phyloP scores from a whole-genome alignment of 768 basidiomycete species.

The Hericium coralloides region DNA sequence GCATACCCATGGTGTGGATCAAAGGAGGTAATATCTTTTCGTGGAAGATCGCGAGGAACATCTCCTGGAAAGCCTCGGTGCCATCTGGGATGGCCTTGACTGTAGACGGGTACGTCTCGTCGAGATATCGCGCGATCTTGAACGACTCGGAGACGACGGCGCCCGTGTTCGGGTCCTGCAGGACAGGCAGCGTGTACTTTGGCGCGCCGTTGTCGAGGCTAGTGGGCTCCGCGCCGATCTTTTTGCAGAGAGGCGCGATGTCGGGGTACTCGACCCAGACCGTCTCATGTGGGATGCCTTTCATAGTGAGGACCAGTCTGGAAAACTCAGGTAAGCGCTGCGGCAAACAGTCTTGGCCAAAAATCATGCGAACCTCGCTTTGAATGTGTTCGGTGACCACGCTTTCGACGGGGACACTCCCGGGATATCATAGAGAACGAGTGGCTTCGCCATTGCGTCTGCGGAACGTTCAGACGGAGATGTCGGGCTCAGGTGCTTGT shows the following conservation, averaged over 20 bases:
- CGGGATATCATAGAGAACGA: conserved; percentile 33
- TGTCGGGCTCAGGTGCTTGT: too few relatives aligned
- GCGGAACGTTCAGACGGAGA: too few relatives aligned
- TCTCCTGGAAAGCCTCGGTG: background rate
- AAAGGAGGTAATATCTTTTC: background rate
- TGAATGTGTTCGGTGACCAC: conserved; percentile 28
- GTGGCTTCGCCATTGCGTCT: conserved; percentile 7
- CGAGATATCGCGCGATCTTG: conserved; percentile 42
- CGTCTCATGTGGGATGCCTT: conserved; percentile 33
- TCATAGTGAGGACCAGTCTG: conserved; percentile 27
- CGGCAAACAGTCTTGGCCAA: background rate
- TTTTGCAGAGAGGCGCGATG: conserved; percentile 26
- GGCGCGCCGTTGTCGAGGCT: conserved; percentile 20
- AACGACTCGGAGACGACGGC: conserved; percentile 32
- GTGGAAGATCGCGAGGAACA: background rate
- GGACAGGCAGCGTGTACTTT: conserved; percentile 40
- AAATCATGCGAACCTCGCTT: conserved; percentile 18
- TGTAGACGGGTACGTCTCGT: conserved; percentile 32
- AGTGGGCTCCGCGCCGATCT: conserved; percentile 28
- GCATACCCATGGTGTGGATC: background rate
- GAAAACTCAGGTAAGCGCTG: background rate
- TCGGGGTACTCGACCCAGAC: conserved; percentile 41
- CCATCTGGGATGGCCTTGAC: background rate
- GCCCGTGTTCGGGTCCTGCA: conserved; percentile 37
- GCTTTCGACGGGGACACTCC: conserved; percentile 17